A percentile compares a stretch with the other conserved stretches of the same genome.
Evolutionary conservation across 805 yeast species (phyloP).

Genomic region (Sungouiella thailandica): DNA sequence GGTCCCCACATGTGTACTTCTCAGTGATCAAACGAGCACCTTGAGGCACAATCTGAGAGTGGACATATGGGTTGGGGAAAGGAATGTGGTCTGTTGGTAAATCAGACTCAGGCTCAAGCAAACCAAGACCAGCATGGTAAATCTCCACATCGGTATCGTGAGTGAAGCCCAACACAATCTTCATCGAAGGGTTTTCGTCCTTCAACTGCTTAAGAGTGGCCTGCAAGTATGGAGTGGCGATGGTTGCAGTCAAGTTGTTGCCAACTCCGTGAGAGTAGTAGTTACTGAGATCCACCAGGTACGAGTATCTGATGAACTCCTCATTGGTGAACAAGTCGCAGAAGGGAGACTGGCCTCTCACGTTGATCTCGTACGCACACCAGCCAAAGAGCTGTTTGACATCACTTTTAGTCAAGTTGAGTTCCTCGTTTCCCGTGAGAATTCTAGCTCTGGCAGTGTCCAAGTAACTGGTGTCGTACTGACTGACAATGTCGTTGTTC

Average conservation of each 20-base stretch:
- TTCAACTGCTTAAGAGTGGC: conserved; percentile 47
- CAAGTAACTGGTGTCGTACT: conserved; percentile 42
- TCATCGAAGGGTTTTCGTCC: conserved; percentile 39
- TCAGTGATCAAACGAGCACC: conserved; percentile 37
- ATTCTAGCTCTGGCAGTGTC: conserved; percentile 53
- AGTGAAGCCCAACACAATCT: conserved; percentile 63
- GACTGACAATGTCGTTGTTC: conserved; percentile 19
- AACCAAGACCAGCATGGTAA: conserved; percentile 60
- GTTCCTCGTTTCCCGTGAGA: conserved; percentile 49
- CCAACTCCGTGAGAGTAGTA: conserved; percentile 67
- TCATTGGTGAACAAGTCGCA: conserved; percentile 65
- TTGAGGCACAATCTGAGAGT: conserved; percentile 34
- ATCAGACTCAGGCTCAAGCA: conserved; percentile 38
- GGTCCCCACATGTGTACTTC: conserved; percentile 26
- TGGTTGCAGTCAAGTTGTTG: conserved; percentile 47
- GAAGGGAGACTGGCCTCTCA: conserved; percentile 59
- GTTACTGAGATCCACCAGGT: conserved; percentile 51
- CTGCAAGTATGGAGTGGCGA: conserved; percentile 54
- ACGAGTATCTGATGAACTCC: conserved; percentile 61
- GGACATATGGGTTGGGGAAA: conserved; percentile 45
- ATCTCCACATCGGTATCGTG: conserved; percentile 69
- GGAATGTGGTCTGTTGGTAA: conserved; percentile 44
- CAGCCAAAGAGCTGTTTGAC: conserved; percentile 48
- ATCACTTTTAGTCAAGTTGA: conserved; percentile 48
- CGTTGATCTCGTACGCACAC: conserved; percentile 76